Evolutionary conservation across 768 basidiomycete species (phyloP), one percentile per base, ranked within the genome.

Genomic region (Russula sp.): DNA sequence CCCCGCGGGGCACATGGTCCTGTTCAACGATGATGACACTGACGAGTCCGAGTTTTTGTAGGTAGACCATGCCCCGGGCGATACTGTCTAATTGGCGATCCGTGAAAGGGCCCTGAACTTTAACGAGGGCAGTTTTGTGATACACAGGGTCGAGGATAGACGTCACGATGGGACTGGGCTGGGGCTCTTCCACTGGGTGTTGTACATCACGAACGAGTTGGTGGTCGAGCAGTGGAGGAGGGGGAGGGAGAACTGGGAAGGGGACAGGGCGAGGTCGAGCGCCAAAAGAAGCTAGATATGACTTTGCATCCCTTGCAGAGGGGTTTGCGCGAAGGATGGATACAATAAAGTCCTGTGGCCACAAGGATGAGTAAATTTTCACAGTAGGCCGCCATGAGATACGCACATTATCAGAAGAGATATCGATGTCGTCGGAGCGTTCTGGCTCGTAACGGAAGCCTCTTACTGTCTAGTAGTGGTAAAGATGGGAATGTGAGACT

Each of bases 21-120:
- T 90, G 84, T 65, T 98, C 97, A 54, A 97, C 84, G 60, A 98
- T 90, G 65, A 99, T 92, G 68, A 99, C 93, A 65, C 90, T 90
- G 68, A 98, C 90, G 20, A 99, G 81, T 2, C 97, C 97, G 18
- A 98, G 86, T 71, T 95, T 96, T 73, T 96, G 91, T 50, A 99
- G 83, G 72, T 97, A 94, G 43, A 95, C 90, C 77, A 99, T 83
- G 56, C 97, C 97, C 43, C 88, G 83, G 43, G 89, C 86, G 67
- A 99, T 92, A 72, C 94, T 95, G 66, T 96, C 91, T 60, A 98
- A 83, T 69, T 98, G 97, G 8, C 85, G 81, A 73, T 96, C 88
- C 10, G 85, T 88, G 71, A 98, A 98, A 2, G 97, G 97, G 10
- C 95, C 93, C 73, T 98, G 97, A 2, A 98, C 77, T 75, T 98